Base-by-base conservation (phyloP, 495 filamentous ascomycete genomes). In the Penicillium mononematosum region DNA sequence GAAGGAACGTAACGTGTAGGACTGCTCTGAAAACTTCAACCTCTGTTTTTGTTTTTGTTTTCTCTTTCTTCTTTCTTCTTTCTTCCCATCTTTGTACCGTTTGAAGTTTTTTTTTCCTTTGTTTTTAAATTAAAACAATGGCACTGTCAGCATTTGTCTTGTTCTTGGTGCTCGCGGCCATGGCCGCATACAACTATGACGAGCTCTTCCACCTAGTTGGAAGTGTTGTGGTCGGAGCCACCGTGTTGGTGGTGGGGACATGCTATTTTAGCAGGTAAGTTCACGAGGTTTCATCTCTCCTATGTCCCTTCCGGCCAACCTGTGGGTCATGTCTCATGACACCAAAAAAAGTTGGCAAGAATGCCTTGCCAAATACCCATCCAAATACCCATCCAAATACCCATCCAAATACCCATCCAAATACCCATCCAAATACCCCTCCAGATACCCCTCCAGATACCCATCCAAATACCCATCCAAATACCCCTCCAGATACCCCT, bases 1-100 rank as follows among this genome's bases (percentile, higher is more conserved):
- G n/a, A 20, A 6, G 20, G 39, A 39, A 53, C 44, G 50, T 39
- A 42, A 19, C 50, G 39, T 27, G 25, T 43, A 48, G 45, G 9
- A 32, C 45, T 32, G 45, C 8, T 11, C 2, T 17, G 20, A 24
- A 12, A 14, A 44, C 42, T 20, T 22, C 42, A 2, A 44, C 3
- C 3, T 4, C 14, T 2, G 17, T n/a, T 32, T 50, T n/a, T 2
- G 17, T n/a, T 32, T 50, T n/a, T 20, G 16, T 29, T 25, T 20
- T 51, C 22, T 50, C 38, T 36, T 29, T 27, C 34, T 52, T 27
- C 34, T 42, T 9, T 20, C 25, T 53, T 32, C n/a, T 32, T n/a
- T 32, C 29, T 19, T 42, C n/a, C 12, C 34, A 38, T 38, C 14
- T 38, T 38, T 5, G 0, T 7, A 16, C 14, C 2, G 2, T 38